Evolutionary conservation across 192 early-diverging fungal genomes (phyloP).

Genomic region (Lobulomyces angularis): DNA sequence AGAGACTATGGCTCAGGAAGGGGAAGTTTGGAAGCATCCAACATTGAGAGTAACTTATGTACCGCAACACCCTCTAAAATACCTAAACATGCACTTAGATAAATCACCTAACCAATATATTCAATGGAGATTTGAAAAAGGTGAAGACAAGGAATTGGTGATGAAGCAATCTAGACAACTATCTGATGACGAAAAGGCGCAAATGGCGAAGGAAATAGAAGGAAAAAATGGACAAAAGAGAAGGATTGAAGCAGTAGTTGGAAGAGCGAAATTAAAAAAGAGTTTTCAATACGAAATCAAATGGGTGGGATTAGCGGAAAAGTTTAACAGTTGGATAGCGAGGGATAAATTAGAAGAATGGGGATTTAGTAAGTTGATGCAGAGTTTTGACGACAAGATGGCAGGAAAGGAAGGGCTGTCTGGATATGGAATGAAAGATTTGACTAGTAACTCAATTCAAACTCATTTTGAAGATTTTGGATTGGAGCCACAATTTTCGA

Average conservation of each 20-base stretch:
- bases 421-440: constrained; percentile 57
- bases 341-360: constrained; percentile 55
- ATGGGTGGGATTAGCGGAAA: constrained; percentile 49
- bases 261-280: constrained; percentile 64
- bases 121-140: constrained; percentile 70
- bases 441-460: constrained; percentile 54
- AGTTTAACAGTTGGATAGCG: constrained; percentile 58
- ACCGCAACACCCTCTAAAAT: constrained; percentile 79
- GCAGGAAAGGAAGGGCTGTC: constrained; percentile 61
- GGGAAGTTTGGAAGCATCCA: constrained; percentile 67
- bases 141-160: constrained; percentile 62
- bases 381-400: constrained; percentile 65
- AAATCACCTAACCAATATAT: constrained; percentile 75
- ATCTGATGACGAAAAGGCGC: constrained; percentile 50
- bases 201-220: constrained; percentile 24
- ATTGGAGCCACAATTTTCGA: constrained; percentile 62
- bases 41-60: constrained; percentile 77
- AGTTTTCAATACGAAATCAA: constrained; percentile 76
- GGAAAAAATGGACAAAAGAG: constrained; percentile 44
- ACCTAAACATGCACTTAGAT: constrained; percentile 71
- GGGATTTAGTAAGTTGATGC: constrained; percentile 63
- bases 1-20: constrained; percentile 53
- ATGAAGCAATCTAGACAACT: constrained; percentile 57
- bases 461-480: constrained; percentile 63
- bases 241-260: constrained; percentile 48